Evolutionary conservation across 2,329 filamentous ascomycete species (phyloP), one percentile per base, ranked within the genome.

Genomic region (Sclerotinia glacialis): DNA sequence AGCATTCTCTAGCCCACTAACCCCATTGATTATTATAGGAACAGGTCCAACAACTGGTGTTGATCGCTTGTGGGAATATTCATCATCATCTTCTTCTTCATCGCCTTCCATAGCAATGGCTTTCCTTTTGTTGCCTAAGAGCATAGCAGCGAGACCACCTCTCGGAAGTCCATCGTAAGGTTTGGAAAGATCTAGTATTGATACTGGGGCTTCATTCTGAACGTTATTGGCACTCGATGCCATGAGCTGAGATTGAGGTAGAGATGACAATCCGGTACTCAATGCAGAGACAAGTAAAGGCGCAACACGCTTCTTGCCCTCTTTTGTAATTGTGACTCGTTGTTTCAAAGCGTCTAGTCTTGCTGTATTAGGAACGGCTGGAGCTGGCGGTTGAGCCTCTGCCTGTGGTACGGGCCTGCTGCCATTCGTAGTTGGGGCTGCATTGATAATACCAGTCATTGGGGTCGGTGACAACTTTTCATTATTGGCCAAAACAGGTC

Each of bases 301-400:
- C 5, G 93, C 91, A 65, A 99, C 94, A 65, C 95, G 86, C 80
- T 99, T 99, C 80, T 95, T 98, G 40, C 95, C 95, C 71, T 99
- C 94, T 77, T 97, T 98, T 0, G 92, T 96, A 68, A 97, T 89
- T 0, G 94, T 97, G 4, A 98, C 93, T 63, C 95, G 86, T 69
- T 94, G 92, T 78, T 98, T 98, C 70, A 98, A 79, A 69, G 85
- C 85, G 71, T 90, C 87, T 4, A 90, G 77, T 71, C 86, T 86
- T 21, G 81, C 83, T 67, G 81, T 80, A 70, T 84, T 85, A 14
- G 83, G 82, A 71, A 89, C 86, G 49, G 70, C 67, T 40, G 70
- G 73, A 49, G 70, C 46, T 65, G 69, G 64, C 23, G 73, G 54
- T 49, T 79, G 73, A 82, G 81, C 69, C 80, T 83, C 74, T 23